Evolutionary conservation across 345 rosid species (phyloP), one percentile per base, ranked within the genome.

Genomic region (Corymbia maculata): DNA sequence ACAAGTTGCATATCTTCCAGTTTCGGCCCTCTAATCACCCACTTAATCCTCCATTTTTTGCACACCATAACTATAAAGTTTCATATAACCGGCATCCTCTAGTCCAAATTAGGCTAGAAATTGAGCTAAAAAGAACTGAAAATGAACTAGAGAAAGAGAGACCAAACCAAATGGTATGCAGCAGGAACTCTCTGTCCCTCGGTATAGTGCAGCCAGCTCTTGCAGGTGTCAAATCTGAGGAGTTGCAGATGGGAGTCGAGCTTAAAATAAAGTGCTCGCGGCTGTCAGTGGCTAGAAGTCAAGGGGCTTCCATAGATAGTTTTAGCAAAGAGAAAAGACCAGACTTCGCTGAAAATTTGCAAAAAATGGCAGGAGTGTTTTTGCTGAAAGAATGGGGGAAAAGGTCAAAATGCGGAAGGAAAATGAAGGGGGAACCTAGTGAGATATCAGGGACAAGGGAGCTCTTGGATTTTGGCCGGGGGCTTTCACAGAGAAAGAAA

Each of bases 1-100:
- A 22, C 1, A 9, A 21, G 26, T 8, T 22, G 64, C 28, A 57
- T 9, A 22, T 57, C 13, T 57, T 57, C 64, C 1, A 57, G 11
- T 57, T 57, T 57, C 13, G 10, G 2, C 28, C 28, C 64, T 57
- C 64, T 57, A 57, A 57, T 57, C 64, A 21, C 13, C 13, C 6
- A 53, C 24, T 36, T 36, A 36, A 36, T 36, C 42, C 42, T 36
- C 42, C n/a, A 6, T 17, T 16, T 2, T 59, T 59, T 59, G 14
- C 30, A 24, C 30, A 26, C 14, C 15, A 59, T 59, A 59, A 36
- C 42, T 36, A 36, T 36, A 2, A 36, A 59, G 30, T 30, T 0
- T 26, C 66, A 0, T 59, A 0, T n/a, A 59, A 24, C 1, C 30
- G 30, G 66, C 66, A 24, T 11, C n/a, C 7, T 59, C 0, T 24